Percentiles rank a stretch among this genome's conserved stretches.
Evolutionary conservation across 1,139 yeast genomes (phyloP).

Genomic region (Waltiozyma sp.): DNA sequence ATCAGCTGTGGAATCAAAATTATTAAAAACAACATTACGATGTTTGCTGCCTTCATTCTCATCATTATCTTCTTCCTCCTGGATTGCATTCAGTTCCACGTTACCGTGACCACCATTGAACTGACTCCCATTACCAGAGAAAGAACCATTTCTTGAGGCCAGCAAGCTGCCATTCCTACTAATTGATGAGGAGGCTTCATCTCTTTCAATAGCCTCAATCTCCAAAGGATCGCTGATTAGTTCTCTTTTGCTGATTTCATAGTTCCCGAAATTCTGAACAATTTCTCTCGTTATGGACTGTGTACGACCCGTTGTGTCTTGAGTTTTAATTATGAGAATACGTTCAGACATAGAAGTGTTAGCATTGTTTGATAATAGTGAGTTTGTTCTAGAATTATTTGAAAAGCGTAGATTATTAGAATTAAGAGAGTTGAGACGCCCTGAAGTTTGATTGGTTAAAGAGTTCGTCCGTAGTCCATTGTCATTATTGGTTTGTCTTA

Average conservation of each 20-base stretch:
- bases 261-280: conserved; percentile 17
- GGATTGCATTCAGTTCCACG: conserved; percentile 10
- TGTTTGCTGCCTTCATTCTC: no score
- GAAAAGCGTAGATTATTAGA: conserved; percentile 2
- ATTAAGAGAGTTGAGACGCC: conserved; percentile 5
- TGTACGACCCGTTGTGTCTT: conserved; percentile 20
- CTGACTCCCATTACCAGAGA: neutral
- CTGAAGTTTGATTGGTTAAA: neutral
- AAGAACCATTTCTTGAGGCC: neutral
- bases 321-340: conserved; percentile 18
- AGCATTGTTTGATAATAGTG: conserved; percentile 2
- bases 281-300: conserved; percentile 21
- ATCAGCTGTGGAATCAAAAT: neutral
- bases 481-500: neutral
- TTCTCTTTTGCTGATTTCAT: conserved; percentile 16
- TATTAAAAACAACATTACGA: neutral
- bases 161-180: neutral
- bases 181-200: neutral
- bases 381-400: conserved; percentile 3
- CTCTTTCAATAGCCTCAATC: neutral
- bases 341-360: conserved; percentile 5
- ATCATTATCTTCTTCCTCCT: conserved; percentile 11
- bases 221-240: neutral
- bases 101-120: neutral
- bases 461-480: neutral